Base-by-base conservation (phyloP, 169 alveolate genomes). In the Hepatocystis sp. region DNA sequence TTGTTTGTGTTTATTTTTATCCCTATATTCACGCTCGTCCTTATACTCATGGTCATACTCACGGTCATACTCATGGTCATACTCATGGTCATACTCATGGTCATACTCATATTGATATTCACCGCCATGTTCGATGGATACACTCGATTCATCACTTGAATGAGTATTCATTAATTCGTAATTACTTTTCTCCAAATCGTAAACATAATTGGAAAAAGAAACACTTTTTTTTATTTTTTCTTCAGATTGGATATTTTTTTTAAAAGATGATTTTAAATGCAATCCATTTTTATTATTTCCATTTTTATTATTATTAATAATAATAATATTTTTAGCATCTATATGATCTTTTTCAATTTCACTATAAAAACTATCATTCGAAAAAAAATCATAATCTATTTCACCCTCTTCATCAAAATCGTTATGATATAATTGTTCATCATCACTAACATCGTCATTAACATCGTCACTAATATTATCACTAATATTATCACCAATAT, bases 151-250 rank as follows among this genome's bases (percentile, higher is more conserved):
- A 36, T 49, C 64, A 8, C 21, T 46, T 13, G 76, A 56, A 23
- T 42, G 47, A 0, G 49, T 25, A 25, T 61, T 71, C 46, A 71
- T 71, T 23, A 28, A 39, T 13, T 71, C 86, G 17, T 71, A 71
- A 40, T 46, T 71, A 61, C 53, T 32, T 39, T 21, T 71, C 1
- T 60, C 61, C 13, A 71, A 71, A 19, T 71, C 67, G 28, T 71
- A 71, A 11, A 60, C 76, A 64, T 71, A 71, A 2, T 71, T 58
- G 0, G 86, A 71, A 58, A 71, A 71, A 2, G 86, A 71, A 0
- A 71, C 86, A 8, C 39, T 56, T 36, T 71, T 71, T 58, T 46
- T 71, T 15, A 55, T 46, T 25, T 30, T 21, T n/a, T 56, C 23
- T 10, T 36, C 58, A 47, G 52, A n/a, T 71, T 3, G 86, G 27